Evolutionary conservation across 2,329 filamentous ascomycete genomes (phyloP).

Genomic region (Alternaria novae-zelandiae): DNA sequence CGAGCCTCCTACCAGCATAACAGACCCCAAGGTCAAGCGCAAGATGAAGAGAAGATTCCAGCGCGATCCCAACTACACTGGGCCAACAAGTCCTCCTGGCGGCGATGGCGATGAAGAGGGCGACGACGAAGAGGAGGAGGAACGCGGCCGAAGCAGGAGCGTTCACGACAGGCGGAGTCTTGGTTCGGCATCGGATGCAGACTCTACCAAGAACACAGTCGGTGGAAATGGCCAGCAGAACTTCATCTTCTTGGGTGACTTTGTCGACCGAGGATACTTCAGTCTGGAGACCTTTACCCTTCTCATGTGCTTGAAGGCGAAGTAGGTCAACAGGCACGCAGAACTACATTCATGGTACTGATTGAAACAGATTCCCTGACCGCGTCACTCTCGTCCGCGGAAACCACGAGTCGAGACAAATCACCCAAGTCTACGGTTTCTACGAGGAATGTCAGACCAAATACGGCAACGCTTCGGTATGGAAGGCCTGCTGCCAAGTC

Average conservation of each 20-base stretch:
- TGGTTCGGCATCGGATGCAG: conserved; percentile 51
- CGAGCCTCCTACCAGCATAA: conserved; percentile 88
- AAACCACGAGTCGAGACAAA: conserved; percentile 97
- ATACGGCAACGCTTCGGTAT: conserved; percentile 98
- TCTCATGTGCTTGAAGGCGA: conserved; percentile 74
- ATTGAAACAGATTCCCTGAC: conserved; percentile 66
- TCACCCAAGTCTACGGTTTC: conserved; percentile 99
- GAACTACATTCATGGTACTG: not conserved
- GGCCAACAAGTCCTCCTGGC: conserved; percentile 56
- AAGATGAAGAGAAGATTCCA: conserved; percentile 72
- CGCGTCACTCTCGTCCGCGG: conserved; percentile 75
- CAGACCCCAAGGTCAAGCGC: conserved; percentile 83
- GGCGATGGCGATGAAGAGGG: conserved; percentile 56
- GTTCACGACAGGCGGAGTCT: conserved; percentile 49
- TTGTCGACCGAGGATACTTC: conserved; percentile 77
- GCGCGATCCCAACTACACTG: conserved; percentile 60
- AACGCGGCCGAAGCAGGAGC: conserved; percentile 54
- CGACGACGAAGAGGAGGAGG: conserved; percentile 56
- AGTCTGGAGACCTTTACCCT: conserved; percentile 76
- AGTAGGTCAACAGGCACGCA: conserved; percentile 54
- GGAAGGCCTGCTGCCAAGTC: conserved; percentile 98
- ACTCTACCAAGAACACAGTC: conserved; percentile 47
- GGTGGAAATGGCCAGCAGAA: conserved; percentile 67
- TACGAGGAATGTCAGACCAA: conserved; percentile 99
- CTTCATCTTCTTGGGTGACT: conserved; percentile 74